Evolutionary conservation across 345 rosid genomes (phyloP).

Genomic region (Clarkia xantiana): DNA sequence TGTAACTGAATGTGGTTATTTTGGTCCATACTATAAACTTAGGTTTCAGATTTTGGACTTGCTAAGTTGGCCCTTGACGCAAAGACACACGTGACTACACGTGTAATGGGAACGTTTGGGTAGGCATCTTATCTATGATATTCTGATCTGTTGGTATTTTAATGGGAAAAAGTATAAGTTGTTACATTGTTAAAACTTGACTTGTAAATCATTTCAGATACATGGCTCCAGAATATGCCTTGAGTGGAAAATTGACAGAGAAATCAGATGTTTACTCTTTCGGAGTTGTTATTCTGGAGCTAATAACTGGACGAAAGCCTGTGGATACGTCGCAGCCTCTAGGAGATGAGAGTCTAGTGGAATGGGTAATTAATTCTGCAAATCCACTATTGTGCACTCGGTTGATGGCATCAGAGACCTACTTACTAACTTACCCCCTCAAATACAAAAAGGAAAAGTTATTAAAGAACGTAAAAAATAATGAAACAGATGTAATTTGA

Average conservation of each 20-base stretch:
- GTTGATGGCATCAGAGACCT: no score
- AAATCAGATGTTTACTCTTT: constrained; percentile 90
- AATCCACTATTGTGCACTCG: background rate
- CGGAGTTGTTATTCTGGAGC: constrained; percentile 91
- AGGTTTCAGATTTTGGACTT: constrained; percentile 99
- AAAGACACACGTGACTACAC: constrained; percentile 77
- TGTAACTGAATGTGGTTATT: constrained; percentile 1
- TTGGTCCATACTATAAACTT: constrained; percentile 7
- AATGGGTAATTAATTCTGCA: constrained; percentile 73
- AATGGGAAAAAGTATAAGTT: background rate
- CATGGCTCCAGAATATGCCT: constrained; percentile 98
- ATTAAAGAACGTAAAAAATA: no score
- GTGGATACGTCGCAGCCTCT: constrained; percentile 75
- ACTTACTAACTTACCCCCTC: no score
- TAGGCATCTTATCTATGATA: constrained; percentile 14
- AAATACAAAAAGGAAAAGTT: no score
- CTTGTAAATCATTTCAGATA: constrained; percentile 34
- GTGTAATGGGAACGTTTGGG: constrained; percentile 99
- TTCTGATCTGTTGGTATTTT: background rate
- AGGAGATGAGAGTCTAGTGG: constrained; percentile 95
- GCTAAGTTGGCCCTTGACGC: constrained; percentile 87
- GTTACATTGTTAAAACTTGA: background rate
- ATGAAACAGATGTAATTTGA: no score
- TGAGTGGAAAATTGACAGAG: constrained; percentile 89
- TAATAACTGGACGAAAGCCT: constrained; percentile 92